Percentiles rank a stretch among this genome's conserved stretches.
Evolutionary conservation across 2,329 filamentous ascomycete genomes (phyloP).

Genomic region (Trichoderma afroharzianum): DNA sequence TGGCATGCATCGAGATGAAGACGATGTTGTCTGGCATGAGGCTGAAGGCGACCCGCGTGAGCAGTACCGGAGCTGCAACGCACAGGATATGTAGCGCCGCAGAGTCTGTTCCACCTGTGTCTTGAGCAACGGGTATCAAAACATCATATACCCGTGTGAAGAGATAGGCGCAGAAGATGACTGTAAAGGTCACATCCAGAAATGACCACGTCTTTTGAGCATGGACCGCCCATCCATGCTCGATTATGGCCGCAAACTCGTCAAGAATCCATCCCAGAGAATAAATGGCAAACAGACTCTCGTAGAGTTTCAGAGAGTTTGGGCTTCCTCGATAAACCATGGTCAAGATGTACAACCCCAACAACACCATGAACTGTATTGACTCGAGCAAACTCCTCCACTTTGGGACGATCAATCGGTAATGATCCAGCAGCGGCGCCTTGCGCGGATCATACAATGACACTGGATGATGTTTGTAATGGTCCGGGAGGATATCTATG

Average conservation of each 20-base stretch:
- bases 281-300: constrained; percentile 61
- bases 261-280: constrained; percentile 65
- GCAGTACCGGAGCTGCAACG: constrained; percentile 63
- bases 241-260: constrained; percentile 61
- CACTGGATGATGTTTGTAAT: constrained; percentile 68
- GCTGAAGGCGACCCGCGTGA: constrained; percentile 69
- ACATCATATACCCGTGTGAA: constrained; percentile 57
- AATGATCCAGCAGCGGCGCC: constrained; percentile 66
- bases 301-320: constrained; percentile 43
- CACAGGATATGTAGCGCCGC: constrained; percentile 62
- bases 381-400: constrained; percentile 65
- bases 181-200: constrained; percentile 64
- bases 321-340: constrained; percentile 55
- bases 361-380: constrained; percentile 60
- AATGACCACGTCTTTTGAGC: constrained; percentile 74
- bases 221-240: constrained; percentile 65
- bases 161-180: constrained; percentile 61
- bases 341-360: constrained; percentile 59
- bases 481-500: constrained; percentile 69
- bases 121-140: constrained; percentile 33
- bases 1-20: constrained; percentile 68
- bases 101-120: constrained; percentile 31
- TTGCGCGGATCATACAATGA: constrained; percentile 65
- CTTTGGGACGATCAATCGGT: constrained; percentile 66
- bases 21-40: constrained; percentile 72